Evolutionary conservation across 495 filamentous ascomycete species (phyloP), one percentile per base, ranked within the genome.

Genomic region (Penicillium egyptiacum): DNA sequence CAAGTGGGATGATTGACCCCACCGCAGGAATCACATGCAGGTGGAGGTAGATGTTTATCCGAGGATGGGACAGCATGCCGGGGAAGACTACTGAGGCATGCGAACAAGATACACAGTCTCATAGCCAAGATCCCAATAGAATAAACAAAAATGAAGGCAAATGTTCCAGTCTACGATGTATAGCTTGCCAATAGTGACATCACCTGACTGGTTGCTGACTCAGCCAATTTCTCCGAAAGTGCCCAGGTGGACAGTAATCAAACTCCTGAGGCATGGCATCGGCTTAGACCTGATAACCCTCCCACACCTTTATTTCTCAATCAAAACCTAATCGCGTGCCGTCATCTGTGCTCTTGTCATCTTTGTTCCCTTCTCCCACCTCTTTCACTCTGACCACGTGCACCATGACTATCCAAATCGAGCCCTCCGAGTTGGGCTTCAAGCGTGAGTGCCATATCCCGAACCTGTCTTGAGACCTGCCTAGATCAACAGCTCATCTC

Each of bases 391-490:
- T 28, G 42, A 47, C 28, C 40, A 45, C 56, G 56, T 61, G 66
- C 78, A 81, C 53, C 71, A 98, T 98, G 94, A 96, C 92, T 58
- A 85, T 98, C 71, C 88, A 96, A 66, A 88, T 98, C 68, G 87
- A 94, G 60, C 95, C 94, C 39, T 72, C 81, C 56, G 94, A 98
- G 83, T 85, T 98, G 59, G 86, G 87, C 78, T 98, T 98, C 79
- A 87, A 87, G 69, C 88, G 94, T 97, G 81, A 62, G 90, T 69
- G 28, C 54, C 60, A 23, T 42, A 54, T 44, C n/a, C 49, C 46
- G 52, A 54, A 48, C 33, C 42, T 56, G 31, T 28, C 37, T 8
- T 10, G n/a, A 17, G 39, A 49, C 46, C 35, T 20, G 16, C 22
- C 53, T 35, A 33, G 53, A 28, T 55, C 11, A 40, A 22, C 39